Base-by-base conservation (phyloP, 495 filamentous ascomycete genomes). In the Aspergillus kassunensis region DNA sequence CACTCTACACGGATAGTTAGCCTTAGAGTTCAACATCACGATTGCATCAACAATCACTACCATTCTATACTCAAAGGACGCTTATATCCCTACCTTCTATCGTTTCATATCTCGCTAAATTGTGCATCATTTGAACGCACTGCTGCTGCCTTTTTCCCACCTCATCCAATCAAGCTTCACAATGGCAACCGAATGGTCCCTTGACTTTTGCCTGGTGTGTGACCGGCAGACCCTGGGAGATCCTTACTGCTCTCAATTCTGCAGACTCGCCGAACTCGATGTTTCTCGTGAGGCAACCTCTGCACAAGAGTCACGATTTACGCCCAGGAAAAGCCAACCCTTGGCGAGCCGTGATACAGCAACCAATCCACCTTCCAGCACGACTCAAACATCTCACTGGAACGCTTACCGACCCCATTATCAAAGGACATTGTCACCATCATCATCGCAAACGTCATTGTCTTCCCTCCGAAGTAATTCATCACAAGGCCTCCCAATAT, bases 191-290 rank as follows among this genome's bases (percentile, higher is more conserved):
- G 84, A 84, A 55, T 97, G 92, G 90, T 90, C 86, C 56, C 87
- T 83, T 57, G 89, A 96, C 68, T 96, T 88, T 80, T 97, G 92
- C 75, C 84, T 97, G 53, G 84, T 85, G 76, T 97, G 92, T 77
- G 92, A 97, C 70, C 83, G 84, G 67, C 89, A 95, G 70, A 93
- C 86, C 49, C 60, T 75, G 18, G 87, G 86, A 54, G 82, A 80
- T 59, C 76, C 82, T 21, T 97, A 96, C 73, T 97, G 92, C 82
- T 95, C 90, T 21, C 91, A 97, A 74, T 82, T 87, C 20, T 97
- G 92, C 76, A 82, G 90, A 35, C 76, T 97, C 37, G 87, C 89
- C 45, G 93, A 97, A 66, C 80, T 91, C 56, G 90, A 96, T 67
- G 82, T 82, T 66, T 80, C 81, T 6, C 61, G 67, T 67, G 44